Conservation (phyloP, 148 eudicot genomes). For the Rhododendron henanense region DNA sequence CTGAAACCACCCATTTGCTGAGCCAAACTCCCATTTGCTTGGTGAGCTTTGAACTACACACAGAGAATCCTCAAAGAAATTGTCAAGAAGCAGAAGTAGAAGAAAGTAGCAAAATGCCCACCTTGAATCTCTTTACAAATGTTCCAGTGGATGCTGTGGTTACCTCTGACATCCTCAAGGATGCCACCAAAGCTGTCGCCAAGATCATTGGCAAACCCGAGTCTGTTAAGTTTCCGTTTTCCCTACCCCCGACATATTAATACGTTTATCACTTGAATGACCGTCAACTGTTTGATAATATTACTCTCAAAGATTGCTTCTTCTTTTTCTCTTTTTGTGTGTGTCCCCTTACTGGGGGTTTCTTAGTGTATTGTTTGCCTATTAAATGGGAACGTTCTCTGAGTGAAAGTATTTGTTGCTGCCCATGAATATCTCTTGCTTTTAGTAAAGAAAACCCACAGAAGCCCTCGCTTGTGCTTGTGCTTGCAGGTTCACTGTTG, state of each 20-base stretch:
- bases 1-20: background rate
- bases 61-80: background rate
- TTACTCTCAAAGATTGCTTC: constrained; percentile 3
- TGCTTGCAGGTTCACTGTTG: background rate
- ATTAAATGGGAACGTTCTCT: background rate
- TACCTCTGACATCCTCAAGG: constrained; percentile 88
- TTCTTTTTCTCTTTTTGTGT: background rate
- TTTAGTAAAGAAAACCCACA: background rate
- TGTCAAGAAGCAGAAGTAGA: constrained; percentile 1
- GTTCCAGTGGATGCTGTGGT: constrained; percentile 76
- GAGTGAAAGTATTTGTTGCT: background rate
- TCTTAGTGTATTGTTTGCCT: background rate
- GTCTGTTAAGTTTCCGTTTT: constrained; percentile 36
- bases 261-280: background rate
- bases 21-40: background rate
- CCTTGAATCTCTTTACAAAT: constrained; percentile 79
- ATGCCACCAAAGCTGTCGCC: constrained; percentile 89
- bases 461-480: background rate
- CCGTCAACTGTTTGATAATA: constrained; percentile 32
- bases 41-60: background rate
- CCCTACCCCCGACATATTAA: background rate
- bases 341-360: background rate
- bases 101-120: constrained; percentile 59
- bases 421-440: background rate
- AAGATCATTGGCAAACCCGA: constrained; percentile 92